Conservation (phyloP, 1,284 basidiomycete species). For the Ceratobasidium papillatum region DNA sequence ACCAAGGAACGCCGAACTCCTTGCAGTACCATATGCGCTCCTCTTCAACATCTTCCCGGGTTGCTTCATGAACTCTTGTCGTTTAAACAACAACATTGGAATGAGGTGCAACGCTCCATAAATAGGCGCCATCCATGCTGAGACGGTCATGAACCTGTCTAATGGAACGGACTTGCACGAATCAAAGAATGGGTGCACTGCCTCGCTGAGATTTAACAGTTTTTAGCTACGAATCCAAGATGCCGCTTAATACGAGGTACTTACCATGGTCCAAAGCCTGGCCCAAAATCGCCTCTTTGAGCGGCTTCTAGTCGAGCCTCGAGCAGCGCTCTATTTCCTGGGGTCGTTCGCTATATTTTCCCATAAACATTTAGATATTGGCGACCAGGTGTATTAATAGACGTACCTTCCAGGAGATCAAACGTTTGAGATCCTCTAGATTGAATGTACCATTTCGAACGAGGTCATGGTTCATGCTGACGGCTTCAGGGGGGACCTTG, state of each 20-base stretch:
- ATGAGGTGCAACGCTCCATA: conserved; percentile 93
- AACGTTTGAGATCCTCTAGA: conserved; percentile 62
- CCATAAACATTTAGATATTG: neutral
- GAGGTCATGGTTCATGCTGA: conserved; percentile 70
- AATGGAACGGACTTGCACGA: conserved; percentile 73
- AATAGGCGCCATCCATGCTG: conserved; percentile 79
- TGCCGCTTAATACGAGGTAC: conserved; percentile 9
- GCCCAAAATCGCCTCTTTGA: conserved; percentile 58
- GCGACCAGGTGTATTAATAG: conserved; percentile 10
- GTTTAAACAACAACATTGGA: conserved; percentile 81
- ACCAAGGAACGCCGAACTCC: conserved; percentile 90
- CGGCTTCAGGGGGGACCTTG: conserved; percentile 67
- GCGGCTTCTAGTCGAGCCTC: conserved; percentile 42
- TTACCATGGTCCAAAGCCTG: conserved; percentile 66
- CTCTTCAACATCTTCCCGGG: conserved; percentile 71
- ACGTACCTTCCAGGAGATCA: conserved; percentile 62
- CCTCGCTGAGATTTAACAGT: conserved; percentile 53
- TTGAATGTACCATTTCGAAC: conserved; percentile 68
- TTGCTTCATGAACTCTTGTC: conserved; percentile 63
- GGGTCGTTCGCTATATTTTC: conserved; percentile 43
- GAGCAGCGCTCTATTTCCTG: conserved; percentile 44
- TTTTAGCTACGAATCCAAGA: neutral
- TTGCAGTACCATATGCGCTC: conserved; percentile 75
- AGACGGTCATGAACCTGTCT: conserved; percentile 82
- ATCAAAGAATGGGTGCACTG: conserved; percentile 83